Conservation (phyloP, 805 yeast genomes). For the Maudiozyma serrabonitensis region DNA sequence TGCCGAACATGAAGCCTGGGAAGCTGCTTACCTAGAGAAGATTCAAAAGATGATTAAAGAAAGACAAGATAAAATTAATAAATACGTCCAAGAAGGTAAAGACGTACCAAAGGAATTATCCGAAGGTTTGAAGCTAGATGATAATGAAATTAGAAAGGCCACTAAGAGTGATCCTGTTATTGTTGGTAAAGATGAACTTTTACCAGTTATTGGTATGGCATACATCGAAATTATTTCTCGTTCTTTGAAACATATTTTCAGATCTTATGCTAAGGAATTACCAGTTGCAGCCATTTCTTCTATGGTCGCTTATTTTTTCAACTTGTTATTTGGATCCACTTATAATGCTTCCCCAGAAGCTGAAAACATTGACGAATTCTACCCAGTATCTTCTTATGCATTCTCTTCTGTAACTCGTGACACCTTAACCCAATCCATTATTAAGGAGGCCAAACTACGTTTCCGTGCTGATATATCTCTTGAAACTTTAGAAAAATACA, state of each 20-base stretch:
- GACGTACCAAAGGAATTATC: conserved; percentile 29
- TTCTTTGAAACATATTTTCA: conserved; percentile 64
- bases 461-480: conserved; percentile 51
- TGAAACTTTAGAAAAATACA: conserved; percentile 35
- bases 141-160: conserved; percentile 27
- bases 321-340: conserved; percentile 49
- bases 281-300: conserved; percentile 50
- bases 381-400: conserved; percentile 32
- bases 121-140: conserved; percentile 27
- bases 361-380: conserved; percentile 38
- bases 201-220: conserved; percentile 39
- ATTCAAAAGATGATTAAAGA: conserved; percentile 27
- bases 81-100: conserved; percentile 26
- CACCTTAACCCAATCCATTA: conserved; percentile 36
- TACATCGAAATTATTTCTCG: conserved; percentile 67
- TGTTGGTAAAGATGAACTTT: conserved; percentile 31
- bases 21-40: conserved; percentile 21
- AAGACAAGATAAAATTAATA: conserved; percentile 29
- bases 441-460: conserved; percentile 47
- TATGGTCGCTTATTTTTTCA: conserved; percentile 61
- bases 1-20: conserved; percentile 29
- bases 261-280: conserved; percentile 35
- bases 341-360: conserved; percentile 36
- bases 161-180: conserved; percentile 28
- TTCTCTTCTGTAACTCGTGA: conserved; percentile 40